Evolutionary conservation across 2,329 filamentous ascomycete species (phyloP).

Genomic region (Kalaharituber pfeilii): DNA sequence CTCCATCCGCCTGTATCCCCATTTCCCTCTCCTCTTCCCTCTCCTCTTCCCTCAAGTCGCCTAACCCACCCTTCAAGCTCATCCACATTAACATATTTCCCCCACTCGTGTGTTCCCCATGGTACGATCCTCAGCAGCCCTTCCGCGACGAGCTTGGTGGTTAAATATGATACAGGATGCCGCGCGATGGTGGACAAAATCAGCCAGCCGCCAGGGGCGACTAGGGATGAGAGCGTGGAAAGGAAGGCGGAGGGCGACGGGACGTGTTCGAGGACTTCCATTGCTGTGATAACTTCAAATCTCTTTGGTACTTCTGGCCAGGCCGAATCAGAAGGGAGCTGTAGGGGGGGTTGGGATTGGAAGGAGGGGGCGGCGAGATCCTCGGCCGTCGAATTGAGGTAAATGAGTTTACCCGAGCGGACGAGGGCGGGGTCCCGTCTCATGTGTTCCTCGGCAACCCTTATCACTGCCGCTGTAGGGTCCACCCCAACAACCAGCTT

Average conservation of each 20-base stretch:
- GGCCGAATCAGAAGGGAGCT: conserved; percentile 25
- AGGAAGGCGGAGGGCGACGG: conserved; percentile 59
- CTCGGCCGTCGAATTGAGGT: conserved; percentile 64
- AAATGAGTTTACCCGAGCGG: conserved; percentile 42
- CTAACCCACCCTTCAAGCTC: conserved; percentile 38
- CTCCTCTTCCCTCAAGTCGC: conserved; percentile 29
- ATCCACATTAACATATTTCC: conserved; percentile 77
- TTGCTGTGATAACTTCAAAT: conserved; percentile 71
- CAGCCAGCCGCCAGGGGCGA: conserved; percentile 84
- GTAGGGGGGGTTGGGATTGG: conserved; percentile 7
- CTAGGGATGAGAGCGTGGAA: conserved; percentile 50
- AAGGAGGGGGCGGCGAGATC: conserved; percentile 32
- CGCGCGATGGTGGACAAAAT: conserved; percentile 83
- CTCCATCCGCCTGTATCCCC: conserved; percentile 25
- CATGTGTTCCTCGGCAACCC: conserved; percentile 59
- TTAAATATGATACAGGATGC: conserved; percentile 75
- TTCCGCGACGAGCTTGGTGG: conserved; percentile 84
- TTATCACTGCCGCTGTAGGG: conserved; percentile 54
- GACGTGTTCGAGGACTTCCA: conserved; percentile 93
- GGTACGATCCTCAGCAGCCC: conserved; percentile 76
- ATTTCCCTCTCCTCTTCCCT: conserved; percentile 30
- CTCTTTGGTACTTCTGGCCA: conserved; percentile 27
- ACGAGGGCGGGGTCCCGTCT: conserved; percentile 52
- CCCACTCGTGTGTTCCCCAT: conserved; percentile 86
- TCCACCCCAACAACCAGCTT: conserved; percentile 56